A percentile compares a stretch with the other conserved stretches of the same genome.
Evolutionary conservation across 495 filamentous ascomycete genomes (phyloP).

Genomic region (Penicillium psychrofluorescens): DNA sequence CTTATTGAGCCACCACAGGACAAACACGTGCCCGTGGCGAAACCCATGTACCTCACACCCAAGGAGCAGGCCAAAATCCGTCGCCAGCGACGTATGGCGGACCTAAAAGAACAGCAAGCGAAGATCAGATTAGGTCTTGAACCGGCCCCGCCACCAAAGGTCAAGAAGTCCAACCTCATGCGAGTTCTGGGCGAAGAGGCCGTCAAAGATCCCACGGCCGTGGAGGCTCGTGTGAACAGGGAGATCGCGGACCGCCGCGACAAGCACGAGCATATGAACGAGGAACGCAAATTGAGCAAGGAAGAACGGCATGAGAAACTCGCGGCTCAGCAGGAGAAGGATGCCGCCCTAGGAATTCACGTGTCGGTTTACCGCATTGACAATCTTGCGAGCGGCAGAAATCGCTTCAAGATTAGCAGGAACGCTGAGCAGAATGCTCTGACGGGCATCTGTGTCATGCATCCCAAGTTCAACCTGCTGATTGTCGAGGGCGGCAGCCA

Average conservation of each 20-base stretch:
- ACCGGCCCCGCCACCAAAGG: conserved; percentile 83
- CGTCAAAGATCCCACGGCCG: conserved; percentile 94
- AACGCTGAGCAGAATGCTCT: conserved; percentile 84
- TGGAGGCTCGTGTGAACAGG: conserved; percentile 85
- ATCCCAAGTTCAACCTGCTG: conserved; percentile 80
- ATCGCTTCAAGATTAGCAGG: conserved; percentile 85
- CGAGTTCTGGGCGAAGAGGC: conserved; percentile 94
- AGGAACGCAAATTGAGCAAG: conserved; percentile 83
- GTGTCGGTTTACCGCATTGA: conserved; percentile 83
- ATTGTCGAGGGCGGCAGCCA: conserved; percentile 87
- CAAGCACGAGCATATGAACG: conserved; percentile 71
- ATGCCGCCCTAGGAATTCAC: conserved; percentile 76
- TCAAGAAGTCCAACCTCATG: conserved; percentile 95
- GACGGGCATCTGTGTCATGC: conserved; percentile 80
- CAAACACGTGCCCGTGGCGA: conserved; percentile 65
- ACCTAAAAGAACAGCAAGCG: conserved; percentile 90
- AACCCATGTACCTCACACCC: conserved; percentile 87
- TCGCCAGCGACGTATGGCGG: conserved; percentile 81
- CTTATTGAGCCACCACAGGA: conserved; percentile 86
- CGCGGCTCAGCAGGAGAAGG: conserved; percentile 72
- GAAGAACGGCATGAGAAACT: conserved; percentile 86
- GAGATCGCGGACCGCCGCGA: conserved; percentile 81
- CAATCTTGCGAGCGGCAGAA: conserved; percentile 78
- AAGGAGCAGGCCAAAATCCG: conserved; percentile 89
- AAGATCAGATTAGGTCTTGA: conserved; percentile 88